Conservation (phyloP, 2,329 filamentous ascomycete species). For the Meredithiella fracta region DNA sequence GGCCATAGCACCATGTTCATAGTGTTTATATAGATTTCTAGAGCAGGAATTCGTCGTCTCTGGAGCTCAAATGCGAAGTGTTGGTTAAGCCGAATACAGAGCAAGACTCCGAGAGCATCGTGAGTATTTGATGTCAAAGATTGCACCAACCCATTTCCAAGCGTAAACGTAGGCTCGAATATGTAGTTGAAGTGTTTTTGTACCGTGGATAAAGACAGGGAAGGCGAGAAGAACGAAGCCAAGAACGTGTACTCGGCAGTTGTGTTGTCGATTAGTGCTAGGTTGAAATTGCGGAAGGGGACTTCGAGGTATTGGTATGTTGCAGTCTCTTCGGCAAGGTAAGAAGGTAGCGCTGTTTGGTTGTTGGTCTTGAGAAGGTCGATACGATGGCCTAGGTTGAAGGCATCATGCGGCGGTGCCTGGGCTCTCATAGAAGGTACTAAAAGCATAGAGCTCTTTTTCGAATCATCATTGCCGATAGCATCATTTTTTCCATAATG, state of each 20-base stretch:
- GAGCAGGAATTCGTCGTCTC: slow-evolving; percentile 71
- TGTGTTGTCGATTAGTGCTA: slow-evolving; percentile 84
- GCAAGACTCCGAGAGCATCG: slow-evolving; percentile 70
- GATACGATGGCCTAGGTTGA: slow-evolving; percentile 71
- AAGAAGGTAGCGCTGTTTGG: slow-evolving; percentile 65
- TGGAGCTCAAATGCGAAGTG: slow-evolving; percentile 90
- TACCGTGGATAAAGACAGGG: slow-evolving; percentile 58
- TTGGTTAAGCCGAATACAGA: slow-evolving; percentile 89
- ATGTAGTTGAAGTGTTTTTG: slow-evolving; percentile 74
- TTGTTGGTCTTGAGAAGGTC: slow-evolving; percentile 63
- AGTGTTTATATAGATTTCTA: slow-evolving; percentile 83
- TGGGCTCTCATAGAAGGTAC: slow-evolving; percentile 22
- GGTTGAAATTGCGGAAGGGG: slow-evolving; percentile 86
- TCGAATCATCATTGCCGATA: slow-evolving; percentile 57
- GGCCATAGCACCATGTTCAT: slow-evolving; percentile 96
- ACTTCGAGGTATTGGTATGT: slow-evolving; percentile 73
- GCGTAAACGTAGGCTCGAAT: slow-evolving; percentile 75
- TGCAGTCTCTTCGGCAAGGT: slow-evolving; percentile 81
- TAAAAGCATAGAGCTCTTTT: slow-evolving; percentile 44
- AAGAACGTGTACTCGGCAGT: slow-evolving; percentile 91
- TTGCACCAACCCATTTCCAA: slow-evolving; percentile 64
- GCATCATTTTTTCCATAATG: slow-evolving; percentile 64
- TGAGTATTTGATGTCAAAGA: slow-evolving; percentile 58
- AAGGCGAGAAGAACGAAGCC: slow-evolving; percentile 70
- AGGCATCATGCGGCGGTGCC: slow-evolving; percentile 62